phyloP scores from a whole-genome alignment of 768 basidiomycete species.

The Cubamyces lactineus region DNA sequence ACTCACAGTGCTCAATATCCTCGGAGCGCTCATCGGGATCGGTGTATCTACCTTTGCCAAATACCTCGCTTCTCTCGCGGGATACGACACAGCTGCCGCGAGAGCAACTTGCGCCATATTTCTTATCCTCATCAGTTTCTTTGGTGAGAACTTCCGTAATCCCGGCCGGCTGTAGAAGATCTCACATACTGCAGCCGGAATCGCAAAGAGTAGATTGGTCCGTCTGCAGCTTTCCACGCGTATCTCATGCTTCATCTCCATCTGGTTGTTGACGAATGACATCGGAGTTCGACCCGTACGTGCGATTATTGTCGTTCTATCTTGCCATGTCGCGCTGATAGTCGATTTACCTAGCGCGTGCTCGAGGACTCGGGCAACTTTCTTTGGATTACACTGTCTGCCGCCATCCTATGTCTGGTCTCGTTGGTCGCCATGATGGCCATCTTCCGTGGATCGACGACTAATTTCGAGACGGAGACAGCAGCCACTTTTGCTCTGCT shows the following conservation, averaged over 20 bases:
- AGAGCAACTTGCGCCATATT: conserved; percentile 46
- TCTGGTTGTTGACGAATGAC: conserved; percentile 48
- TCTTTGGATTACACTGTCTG: conserved; percentile 45
- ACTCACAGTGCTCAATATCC: conserved; percentile 45
- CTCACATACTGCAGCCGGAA: conserved; percentile 36
- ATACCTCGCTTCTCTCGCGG: conserved; percentile 36
- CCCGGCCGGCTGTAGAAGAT: not conserved
- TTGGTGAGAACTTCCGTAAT: conserved; percentile 33
- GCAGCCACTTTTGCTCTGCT: conserved; percentile 40
- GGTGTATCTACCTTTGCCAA: conserved; percentile 41
- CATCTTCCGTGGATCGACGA: conserved; percentile 46
- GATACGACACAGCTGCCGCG: conserved; percentile 33
- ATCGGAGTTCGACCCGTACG: conserved; percentile 39
- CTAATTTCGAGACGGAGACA: conserved; percentile 46
- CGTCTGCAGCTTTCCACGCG: conserved; percentile 47
- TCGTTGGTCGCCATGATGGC: conserved; percentile 43
- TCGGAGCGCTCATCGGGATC: conserved; percentile 46
- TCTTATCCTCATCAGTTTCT: conserved; percentile 43
- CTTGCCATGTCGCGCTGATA: not conserved
- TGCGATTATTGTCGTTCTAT: not conserved
- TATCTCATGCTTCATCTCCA: conserved; percentile 50
- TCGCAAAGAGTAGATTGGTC: conserved; percentile 48
- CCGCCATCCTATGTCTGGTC: conserved; percentile 42
- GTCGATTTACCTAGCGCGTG: conserved; percentile 28
- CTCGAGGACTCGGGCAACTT: conserved; percentile 37